phyloP scores from a whole-genome alignment of 2,329 filamentous ascomycete species.

The Epichloe elymi region DNA sequence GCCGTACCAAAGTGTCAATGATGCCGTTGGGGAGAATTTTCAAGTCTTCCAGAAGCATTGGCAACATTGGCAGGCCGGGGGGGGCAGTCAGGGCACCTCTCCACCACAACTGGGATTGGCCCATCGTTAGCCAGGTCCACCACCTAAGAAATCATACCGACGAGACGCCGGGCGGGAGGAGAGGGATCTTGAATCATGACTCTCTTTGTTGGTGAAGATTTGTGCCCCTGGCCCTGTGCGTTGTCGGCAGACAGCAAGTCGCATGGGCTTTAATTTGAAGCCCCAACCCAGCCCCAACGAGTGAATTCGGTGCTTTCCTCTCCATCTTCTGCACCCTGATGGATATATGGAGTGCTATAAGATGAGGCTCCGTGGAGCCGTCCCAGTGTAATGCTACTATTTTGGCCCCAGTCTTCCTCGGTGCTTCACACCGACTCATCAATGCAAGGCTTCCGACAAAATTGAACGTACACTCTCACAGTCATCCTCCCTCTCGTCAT shows the following conservation, averaged over 20 bases:
- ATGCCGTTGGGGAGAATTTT: slow-evolving; percentile 13
- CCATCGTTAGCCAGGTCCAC: slow-evolving; percentile 5
- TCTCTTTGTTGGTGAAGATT: background rate
- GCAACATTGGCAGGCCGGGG: background rate
- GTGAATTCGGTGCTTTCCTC: background rate
- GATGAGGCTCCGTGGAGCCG: slow-evolving; percentile 4
- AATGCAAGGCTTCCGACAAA: slow-evolving; percentile 7
- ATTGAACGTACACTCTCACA: slow-evolving; percentile 1
- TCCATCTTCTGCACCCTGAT: background rate
- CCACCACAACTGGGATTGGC: slow-evolving; percentile 16
- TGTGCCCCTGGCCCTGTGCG: slow-evolving; percentile 1
- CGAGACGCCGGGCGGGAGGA: slow-evolving; percentile 11
- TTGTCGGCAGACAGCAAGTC: background rate
- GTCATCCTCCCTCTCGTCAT: slow-evolving; percentile 16
- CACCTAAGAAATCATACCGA: slow-evolving; percentile 10
- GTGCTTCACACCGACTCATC: slow-evolving; percentile 13
- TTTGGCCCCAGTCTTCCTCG: slow-evolving; percentile 15
- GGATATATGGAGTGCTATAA: background rate
- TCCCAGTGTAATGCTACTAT: slow-evolving; percentile 4
- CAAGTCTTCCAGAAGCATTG: slow-evolving; percentile 18
- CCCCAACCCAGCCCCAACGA: background rate
- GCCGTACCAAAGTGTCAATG: slow-evolving; percentile 4
- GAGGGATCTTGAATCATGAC: slow-evolving; percentile 4
- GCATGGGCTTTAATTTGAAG: background rate
- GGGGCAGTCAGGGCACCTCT: background rate